Percentiles rank a stretch among this genome's conserved stretches.
These are phyloP conservation scores for Pythium aquatile DNA, from an alignment of 352 stramenopile genomes.

Conservation along the genomic window DNA sequence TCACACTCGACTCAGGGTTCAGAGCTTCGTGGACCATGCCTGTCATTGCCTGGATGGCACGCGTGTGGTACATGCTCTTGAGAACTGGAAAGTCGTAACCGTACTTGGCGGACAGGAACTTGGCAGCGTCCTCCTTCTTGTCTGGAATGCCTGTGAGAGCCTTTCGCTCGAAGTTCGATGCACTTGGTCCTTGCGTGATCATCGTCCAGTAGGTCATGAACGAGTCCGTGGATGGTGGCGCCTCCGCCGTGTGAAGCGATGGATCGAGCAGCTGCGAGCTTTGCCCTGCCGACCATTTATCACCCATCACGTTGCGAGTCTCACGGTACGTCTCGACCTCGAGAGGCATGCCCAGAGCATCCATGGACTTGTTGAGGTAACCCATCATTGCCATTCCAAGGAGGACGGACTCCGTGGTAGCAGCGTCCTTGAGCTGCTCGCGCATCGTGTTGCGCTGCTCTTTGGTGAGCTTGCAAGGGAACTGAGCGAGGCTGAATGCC, in stretches of 20 bases:
- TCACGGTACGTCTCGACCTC: constrained; percentile 24
- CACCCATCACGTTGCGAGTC: constrained; percentile 18
- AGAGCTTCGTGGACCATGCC: constrained; percentile 21
- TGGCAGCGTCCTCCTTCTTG: constrained; percentile 8
- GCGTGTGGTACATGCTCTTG: constrained; percentile 15
- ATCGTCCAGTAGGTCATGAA: constrained; percentile 21
- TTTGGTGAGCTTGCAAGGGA: constrained; percentile 26
- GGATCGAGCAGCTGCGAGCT: constrained; percentile 17
- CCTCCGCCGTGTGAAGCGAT: constrained; percentile 16
- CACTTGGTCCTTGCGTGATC: constrained; percentile 16
- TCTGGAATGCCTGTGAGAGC: constrained; percentile 14
- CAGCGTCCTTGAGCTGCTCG: constrained; percentile 8
- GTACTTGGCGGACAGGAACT: constrained; percentile 7
- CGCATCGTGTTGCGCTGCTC: constrained; percentile 12
- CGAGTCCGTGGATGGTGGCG: constrained; percentile 5
- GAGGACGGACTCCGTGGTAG: constrained; percentile 14
- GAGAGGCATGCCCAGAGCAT: constrained; percentile 23
- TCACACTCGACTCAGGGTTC: constrained; percentile 23
- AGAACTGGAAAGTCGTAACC: constrained; percentile 22
- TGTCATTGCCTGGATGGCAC: constrained; percentile 16
- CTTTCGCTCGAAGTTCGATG: constrained; percentile 18
- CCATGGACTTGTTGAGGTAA: constrained; percentile 27
- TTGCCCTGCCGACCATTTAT: constrained; percentile 13
- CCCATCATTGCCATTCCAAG: constrained; percentile 25
- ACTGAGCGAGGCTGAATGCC: constrained; percentile 17